Base-by-base conservation (phyloP, 2,329 filamentous ascomycete genomes). In the Exophiala phaeomuriformis region DNA sequence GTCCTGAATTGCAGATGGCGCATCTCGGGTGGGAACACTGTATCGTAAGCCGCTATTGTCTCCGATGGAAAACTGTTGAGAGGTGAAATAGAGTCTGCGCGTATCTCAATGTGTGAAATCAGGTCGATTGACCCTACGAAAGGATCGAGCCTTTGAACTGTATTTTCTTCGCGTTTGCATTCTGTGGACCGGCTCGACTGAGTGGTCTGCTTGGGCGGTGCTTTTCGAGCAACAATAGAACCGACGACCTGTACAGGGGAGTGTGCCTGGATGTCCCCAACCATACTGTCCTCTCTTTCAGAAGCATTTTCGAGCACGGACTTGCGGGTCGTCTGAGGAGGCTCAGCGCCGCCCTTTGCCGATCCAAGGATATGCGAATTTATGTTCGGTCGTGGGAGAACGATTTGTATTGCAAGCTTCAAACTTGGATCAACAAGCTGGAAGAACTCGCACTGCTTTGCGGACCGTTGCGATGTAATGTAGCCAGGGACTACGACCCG, bases 1-100 rank as follows among this genome's bases (percentile, higher is more conserved):
- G 88, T 91, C 31, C 90, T 83, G 42, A 98, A 77, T 63, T 97
- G 90, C 12, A 96, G 72, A 69, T 97, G 88, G 27, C 93, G 83
- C 53, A 86, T 79, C 46, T 86, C 80, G 0, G 84, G 81, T 0
- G 86, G 78, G 64, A 93, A 95, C 0, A 83, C 77, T 1, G 85
- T 86, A 45, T 86, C 83, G 10, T 82, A 74, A 1, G 85, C 86
- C 57, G 94, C 81, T 55, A 93, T 84, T 52, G 95, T 82, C 58
- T 90, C 81, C 41, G 80, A 79, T 0, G 86, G 82, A 51, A 94
- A 88, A 0, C 78, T 71, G 62, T 91, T 91, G 3, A 96, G 76
- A 47, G 80, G 77, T 41, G 80, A 74, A 5, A 95, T 77, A 2
- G 77, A 75, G 44, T 78, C 72, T 12, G 90, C 69, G 3, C 77